Conservation (phyloP, 306 rosid species). For the Glycine soja region DNA sequence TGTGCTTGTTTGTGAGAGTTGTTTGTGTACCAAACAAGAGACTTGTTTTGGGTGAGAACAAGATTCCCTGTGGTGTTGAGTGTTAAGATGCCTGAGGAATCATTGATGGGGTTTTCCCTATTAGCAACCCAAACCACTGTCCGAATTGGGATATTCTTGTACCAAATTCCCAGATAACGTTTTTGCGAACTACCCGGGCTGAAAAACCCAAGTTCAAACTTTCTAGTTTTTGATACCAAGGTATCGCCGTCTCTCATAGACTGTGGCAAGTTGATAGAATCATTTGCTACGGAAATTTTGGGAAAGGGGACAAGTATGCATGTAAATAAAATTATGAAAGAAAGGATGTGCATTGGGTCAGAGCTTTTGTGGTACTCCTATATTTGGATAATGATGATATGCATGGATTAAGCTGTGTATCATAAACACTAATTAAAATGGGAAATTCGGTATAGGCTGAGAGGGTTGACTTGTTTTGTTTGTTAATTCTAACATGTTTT, state of each 20-base stretch:
- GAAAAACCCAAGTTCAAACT: slow-evolving; percentile 48
- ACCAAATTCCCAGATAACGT: slow-evolving; percentile 18
- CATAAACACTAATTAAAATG: neutral
- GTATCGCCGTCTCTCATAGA: slow-evolving; percentile 18
- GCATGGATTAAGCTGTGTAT: neutral
- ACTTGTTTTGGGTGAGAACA: neutral
- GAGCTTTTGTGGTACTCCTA: neutral
- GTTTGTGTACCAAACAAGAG: slow-evolving; percentile 28
- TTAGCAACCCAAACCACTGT: slow-evolving; percentile 47
- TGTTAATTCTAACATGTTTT: no score
- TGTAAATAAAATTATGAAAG: slow-evolving; percentile 1
- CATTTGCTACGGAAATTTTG: slow-evolving; percentile 32
- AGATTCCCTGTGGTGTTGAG: slow-evolving; percentile 25
- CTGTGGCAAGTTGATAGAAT: slow-evolving; percentile 39
- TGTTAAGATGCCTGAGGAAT: slow-evolving; percentile 8
- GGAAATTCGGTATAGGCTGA: neutral
- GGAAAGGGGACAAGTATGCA: slow-evolving; percentile 1
- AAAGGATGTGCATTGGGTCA: slow-evolving; percentile 21
- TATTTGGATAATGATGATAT: no score
- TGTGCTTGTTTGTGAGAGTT: neutral
- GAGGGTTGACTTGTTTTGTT: neutral
- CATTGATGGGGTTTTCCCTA: slow-evolving; percentile 10
- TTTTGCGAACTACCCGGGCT: slow-evolving; percentile 33
- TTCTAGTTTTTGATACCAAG: slow-evolving; percentile 35
- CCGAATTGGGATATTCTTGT: neutral